Percentiles rank a stretch among this genome's conserved stretches.
Conservation (phyloP, 805 yeast species). For the Candida hispaniensis region DNA sequence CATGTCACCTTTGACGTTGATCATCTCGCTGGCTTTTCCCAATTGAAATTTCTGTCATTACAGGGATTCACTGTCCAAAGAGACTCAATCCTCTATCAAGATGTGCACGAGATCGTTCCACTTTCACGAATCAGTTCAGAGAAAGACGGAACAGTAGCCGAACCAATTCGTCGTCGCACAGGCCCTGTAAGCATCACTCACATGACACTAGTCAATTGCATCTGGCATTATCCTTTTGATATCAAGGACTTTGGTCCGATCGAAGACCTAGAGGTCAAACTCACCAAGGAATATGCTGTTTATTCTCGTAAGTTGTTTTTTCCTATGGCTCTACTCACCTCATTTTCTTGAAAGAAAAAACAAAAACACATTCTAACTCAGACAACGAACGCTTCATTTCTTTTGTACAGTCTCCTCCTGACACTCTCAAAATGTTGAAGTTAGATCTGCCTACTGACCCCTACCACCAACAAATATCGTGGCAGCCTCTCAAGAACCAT, state of each 20-base stretch:
- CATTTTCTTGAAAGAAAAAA: not conserved
- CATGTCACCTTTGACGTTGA: constrained; percentile 17
- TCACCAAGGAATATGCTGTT: constrained; percentile 17
- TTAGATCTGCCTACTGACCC: constrained; percentile 16
- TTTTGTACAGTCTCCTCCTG: constrained; percentile 17
- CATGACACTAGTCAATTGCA: constrained; percentile 18
- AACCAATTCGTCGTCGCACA: not conserved
- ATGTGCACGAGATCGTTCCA: constrained; percentile 7
- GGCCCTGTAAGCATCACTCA: constrained; percentile 4
- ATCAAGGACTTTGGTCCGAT: constrained; percentile 19
- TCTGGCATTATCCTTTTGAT: constrained; percentile 20
- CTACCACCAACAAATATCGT: constrained; percentile 15
- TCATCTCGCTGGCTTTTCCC: constrained; percentile 16
- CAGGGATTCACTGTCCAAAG: constrained; percentile 18
- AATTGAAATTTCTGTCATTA: constrained; percentile 4
- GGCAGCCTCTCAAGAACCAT: constrained; percentile 13
- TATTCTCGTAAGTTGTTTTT: constrained; percentile 16
- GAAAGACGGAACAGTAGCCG: not conserved
- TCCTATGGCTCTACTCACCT: not conserved
- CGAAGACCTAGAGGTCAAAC: constrained; percentile 10
- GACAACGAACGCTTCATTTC: constrained; percentile 17
- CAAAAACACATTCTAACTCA: constrained; percentile 1
- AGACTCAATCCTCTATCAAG: constrained; percentile 13
- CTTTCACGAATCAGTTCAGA: constrained; percentile 10
- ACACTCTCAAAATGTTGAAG: constrained; percentile 14